phyloP scores from a whole-genome alignment of 208 protist species.

The Leishmania mexicana region DNA sequence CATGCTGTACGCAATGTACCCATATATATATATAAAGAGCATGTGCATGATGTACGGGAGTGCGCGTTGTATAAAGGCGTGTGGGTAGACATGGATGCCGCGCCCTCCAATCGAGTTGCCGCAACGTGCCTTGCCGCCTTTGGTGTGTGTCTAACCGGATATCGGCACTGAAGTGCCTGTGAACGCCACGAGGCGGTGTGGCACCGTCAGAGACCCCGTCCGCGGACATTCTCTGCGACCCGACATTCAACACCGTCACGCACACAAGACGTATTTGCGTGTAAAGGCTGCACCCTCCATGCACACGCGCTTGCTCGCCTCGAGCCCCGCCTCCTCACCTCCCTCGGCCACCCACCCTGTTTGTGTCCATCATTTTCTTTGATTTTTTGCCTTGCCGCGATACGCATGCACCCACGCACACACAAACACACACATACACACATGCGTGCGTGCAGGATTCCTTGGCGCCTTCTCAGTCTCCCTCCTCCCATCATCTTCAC shows the following conservation, averaged over 20 bases:
- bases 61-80: background rate
- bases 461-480: slow-evolving; percentile 15
- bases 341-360: background rate
- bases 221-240: background rate
- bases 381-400: background rate
- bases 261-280: background rate
- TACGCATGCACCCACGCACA: background rate
- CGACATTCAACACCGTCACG: background rate
- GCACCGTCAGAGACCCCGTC: background rate
- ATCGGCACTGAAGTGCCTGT: background rate
- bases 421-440: slow-evolving; percentile 9
- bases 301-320: background rate
- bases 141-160: background rate
- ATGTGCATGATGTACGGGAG: background rate
- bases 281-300: background rate
- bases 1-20: background rate
- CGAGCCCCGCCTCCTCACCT: background rate
- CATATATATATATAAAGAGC: background rate
- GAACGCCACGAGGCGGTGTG: background rate
- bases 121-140: too few relatives aligned
- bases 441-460: background rate
- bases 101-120: background rate
- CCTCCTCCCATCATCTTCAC: slow-evolving; percentile 4
- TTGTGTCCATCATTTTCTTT: background rate
- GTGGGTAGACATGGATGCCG: background rate